Evolutionary conservation across 257 asterid genomes (phyloP).

Genomic region (Mitragyna speciosa): DNA sequence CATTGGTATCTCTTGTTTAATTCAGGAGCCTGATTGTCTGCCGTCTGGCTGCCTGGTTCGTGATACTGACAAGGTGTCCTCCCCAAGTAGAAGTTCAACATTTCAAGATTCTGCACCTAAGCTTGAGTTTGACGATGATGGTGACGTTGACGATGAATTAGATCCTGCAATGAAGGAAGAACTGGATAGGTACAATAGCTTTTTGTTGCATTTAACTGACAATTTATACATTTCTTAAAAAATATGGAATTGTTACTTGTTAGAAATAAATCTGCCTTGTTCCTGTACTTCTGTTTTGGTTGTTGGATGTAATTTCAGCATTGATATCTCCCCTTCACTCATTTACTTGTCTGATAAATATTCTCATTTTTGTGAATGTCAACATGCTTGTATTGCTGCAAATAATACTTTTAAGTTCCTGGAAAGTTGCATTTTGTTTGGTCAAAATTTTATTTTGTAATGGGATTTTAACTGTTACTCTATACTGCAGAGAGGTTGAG

Average conservation of each 20-base stretch:
- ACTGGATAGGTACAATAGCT: conserved; percentile 37
- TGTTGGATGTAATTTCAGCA: background rate
- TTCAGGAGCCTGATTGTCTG: conserved; percentile 28
- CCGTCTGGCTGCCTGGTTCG: conserved; percentile 26
- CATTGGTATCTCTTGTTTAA: background rate
- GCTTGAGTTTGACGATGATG: conserved; percentile 42
- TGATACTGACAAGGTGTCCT: conserved; percentile 19
- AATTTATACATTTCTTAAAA: background rate
- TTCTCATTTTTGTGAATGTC: background rate
- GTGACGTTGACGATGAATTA: conserved; percentile 42
- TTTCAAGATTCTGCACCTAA: conserved; percentile 29
- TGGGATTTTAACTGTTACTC: background rate
- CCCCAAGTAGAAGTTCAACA: conserved; percentile 29
- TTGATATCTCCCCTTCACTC: background rate
- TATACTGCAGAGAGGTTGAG: conserved; percentile 44
- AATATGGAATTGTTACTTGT: background rate
- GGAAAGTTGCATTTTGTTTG: background rate
- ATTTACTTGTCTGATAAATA: background rate
- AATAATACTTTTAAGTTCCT: background rate
- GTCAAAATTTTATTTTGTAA: background rate
- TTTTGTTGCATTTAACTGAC: background rate
- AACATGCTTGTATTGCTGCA: background rate
- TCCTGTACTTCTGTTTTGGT: background rate
- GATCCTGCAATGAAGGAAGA: conserved; percentile 54
- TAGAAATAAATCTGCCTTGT: background rate